phyloP scores from a whole-genome alignment of 225 moss, liverwort and hornwort species.

The Takakia lepidozioides region DNA sequence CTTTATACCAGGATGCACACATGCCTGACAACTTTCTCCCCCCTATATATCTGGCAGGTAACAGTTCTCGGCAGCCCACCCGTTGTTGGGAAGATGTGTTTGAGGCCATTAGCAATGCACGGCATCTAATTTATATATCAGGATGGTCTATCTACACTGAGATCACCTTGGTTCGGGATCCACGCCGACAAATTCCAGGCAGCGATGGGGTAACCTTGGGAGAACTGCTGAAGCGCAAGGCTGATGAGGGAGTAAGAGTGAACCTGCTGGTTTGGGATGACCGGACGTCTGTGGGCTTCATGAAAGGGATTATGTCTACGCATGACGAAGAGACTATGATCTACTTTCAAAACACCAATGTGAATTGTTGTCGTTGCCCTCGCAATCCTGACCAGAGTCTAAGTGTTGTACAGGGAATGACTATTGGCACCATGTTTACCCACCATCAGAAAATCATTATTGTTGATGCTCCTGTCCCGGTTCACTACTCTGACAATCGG shows the following conservation, averaged over 20 bases:
- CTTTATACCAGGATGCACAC: slow-evolving; percentile 83
- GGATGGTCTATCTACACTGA: slow-evolving; percentile 94
- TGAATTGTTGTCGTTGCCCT: slow-evolving; percentile 47
- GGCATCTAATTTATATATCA: slow-evolving; percentile 77
- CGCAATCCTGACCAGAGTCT: slow-evolving; percentile 35
- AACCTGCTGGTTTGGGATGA: slow-evolving; percentile 96
- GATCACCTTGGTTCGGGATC: slow-evolving; percentile 64
- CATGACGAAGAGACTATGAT: slow-evolving; percentile 38
- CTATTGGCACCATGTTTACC: slow-evolving; percentile 42
- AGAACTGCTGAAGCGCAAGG: slow-evolving; percentile 65
- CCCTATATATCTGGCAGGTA: slow-evolving; percentile 52
- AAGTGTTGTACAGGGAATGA: slow-evolving; percentile 31
- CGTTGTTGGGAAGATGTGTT: slow-evolving; percentile 88
- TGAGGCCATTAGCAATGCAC: slow-evolving; percentile 52
- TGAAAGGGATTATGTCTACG: slow-evolving; percentile 43
- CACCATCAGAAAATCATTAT: slow-evolving; percentile 58
- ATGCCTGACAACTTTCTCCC: slow-evolving; percentile 79
- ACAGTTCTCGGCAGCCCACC: slow-evolving; percentile 37
- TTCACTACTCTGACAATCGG: slow-evolving; percentile 6
- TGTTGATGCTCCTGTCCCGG: slow-evolving; percentile 33
- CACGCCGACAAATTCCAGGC: slow-evolving; percentile 47
- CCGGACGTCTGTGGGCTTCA: slow-evolving; percentile 56
- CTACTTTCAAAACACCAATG: slow-evolving; percentile 25
- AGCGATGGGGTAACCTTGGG: slow-evolving; percentile 69
- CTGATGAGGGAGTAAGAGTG: slow-evolving; percentile 70